These are phyloP conservation scores for Inonotus obliquus DNA, from an alignment of 1,284 basidiomycete species.

Conservation along the genomic window DNA sequence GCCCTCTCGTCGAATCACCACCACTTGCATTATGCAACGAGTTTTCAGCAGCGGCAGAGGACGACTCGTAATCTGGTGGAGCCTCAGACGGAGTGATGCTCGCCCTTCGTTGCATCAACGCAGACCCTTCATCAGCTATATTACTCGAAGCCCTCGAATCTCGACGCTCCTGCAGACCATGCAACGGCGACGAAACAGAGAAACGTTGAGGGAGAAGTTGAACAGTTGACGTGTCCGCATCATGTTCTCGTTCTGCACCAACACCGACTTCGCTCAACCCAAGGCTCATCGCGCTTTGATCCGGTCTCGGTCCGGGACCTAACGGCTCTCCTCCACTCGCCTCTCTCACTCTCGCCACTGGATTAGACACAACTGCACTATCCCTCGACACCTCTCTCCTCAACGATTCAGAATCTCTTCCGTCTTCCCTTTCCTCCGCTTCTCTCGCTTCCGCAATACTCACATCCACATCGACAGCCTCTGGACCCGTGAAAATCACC, in stretches of 20 bases:
- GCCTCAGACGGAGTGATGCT: conserved; percentile 13
- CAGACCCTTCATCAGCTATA: not conserved
- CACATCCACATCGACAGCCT: conserved; percentile 16
- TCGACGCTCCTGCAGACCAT: not conserved
- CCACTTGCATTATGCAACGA: not conserved
- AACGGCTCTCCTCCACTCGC: not conserved
- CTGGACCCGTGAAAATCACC: conserved; percentile 48
- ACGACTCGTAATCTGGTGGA: conserved; percentile 13
- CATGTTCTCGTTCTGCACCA: not conserved
- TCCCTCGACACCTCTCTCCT: not conserved
- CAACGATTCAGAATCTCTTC: conserved; percentile 4
- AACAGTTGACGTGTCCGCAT: conserved; percentile 5
- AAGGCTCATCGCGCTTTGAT: conserved; percentile 1
- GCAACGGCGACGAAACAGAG: not conserved
- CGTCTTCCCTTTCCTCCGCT: conserved; percentile 16
- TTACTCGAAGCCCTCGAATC: not conserved
- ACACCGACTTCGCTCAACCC: not conserved
- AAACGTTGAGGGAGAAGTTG: not conserved
- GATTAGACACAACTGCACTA: not conserved
- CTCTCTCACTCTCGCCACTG: not conserved
- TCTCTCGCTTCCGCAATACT: conserved; percentile 16
- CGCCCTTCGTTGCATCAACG: not conserved
- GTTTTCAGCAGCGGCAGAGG: not conserved
- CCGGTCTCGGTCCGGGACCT: not conserved
- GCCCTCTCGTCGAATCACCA: not conserved